Evolutionary conservation across 2,329 filamentous ascomycete species (phyloP).

Genomic region (Nothopassalora personata): DNA sequence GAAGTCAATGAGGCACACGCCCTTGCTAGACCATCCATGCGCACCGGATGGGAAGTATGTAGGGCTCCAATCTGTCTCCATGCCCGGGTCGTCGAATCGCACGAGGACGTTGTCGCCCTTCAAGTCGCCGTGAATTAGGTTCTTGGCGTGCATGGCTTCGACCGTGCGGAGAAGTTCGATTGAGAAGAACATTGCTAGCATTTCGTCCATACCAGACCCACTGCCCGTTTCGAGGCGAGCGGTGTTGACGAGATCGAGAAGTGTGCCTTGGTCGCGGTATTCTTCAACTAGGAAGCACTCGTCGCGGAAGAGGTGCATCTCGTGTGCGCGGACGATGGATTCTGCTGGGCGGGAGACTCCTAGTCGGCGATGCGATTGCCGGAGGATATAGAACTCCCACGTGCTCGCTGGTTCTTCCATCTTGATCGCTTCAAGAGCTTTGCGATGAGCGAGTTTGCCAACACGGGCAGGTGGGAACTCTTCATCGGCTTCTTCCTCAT

Average conservation of each 20-base stretch:
- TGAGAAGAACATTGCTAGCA: constrained; percentile 89
- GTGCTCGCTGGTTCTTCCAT: constrained; percentile 83
- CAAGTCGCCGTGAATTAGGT: constrained; percentile 84
- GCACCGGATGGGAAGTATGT: constrained; percentile 69
- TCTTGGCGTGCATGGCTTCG: constrained; percentile 74
- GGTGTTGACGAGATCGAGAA: constrained; percentile 90
- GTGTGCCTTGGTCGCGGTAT: constrained; percentile 80
- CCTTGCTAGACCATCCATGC: constrained; percentile 73
- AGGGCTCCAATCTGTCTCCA: constrained; percentile 47
- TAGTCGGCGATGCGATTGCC: constrained; percentile 70
- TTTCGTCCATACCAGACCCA: constrained; percentile 79
- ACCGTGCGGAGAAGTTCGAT: constrained; percentile 86
- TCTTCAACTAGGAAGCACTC: constrained; percentile 87
- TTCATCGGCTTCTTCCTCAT: constrained; percentile 42
- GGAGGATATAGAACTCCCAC: constrained; percentile 98
- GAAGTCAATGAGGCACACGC: constrained; percentile 87
- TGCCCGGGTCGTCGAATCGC: constrained; percentile 58
- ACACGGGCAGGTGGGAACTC: constrained; percentile 46
- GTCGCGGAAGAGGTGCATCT: constrained; percentile 85
- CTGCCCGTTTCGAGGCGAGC: constrained; percentile 55
- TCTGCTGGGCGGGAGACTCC: constrained; percentile 63
- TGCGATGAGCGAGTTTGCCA: constrained; percentile 57
- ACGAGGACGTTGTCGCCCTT: constrained; percentile 95
- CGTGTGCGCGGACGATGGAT: constrained; percentile 76
- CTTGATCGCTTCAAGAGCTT: constrained; percentile 76